Conservation (phyloP, 2,329 filamentous ascomycete species). For the Zymoseptoria tritici region DNA sequence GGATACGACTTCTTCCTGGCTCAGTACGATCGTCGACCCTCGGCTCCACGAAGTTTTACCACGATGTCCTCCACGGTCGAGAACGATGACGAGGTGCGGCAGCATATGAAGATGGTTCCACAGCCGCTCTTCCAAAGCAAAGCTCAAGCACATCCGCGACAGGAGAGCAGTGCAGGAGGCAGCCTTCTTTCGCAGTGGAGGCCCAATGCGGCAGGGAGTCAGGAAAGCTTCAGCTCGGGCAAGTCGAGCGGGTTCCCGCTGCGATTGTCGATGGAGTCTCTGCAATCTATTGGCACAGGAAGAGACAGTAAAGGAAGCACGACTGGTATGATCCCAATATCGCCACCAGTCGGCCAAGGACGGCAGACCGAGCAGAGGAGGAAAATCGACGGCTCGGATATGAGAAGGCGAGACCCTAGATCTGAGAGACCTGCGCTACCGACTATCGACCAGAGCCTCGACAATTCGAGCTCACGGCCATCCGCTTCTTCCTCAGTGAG, state of each 20-base stretch:
- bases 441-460: slow-evolving; percentile 11
- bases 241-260: slow-evolving; percentile 16
- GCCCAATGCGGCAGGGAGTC: background rate
- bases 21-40: background rate
- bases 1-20: background rate
- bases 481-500: background rate
- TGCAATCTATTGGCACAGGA: background rate
- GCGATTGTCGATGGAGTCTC: slow-evolving; percentile 12
- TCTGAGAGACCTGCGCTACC: background rate
- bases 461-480: slow-evolving; percentile 11
- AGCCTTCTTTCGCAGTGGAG: background rate
- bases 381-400: background rate
- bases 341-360: slow-evolving; percentile 19
- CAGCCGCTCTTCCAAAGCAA: slow-evolving; percentile 25
- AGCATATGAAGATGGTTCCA: slow-evolving; percentile 28
- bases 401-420: slow-evolving; percentile 1
- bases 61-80: background rate
- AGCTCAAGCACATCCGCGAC: slow-evolving; percentile 1
- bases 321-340: slow-evolving; percentile 28
- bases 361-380: background rate
- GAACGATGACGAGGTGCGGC: slow-evolving; percentile 13
- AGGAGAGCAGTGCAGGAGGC: background rate
- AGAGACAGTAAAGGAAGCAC: slow-evolving; percentile 17
- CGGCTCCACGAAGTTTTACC: background rate
- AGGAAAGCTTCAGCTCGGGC: background rate